Evolutionary conservation across 345 rosid species (phyloP).

Genomic region (Schrenkiella parvula): DNA sequence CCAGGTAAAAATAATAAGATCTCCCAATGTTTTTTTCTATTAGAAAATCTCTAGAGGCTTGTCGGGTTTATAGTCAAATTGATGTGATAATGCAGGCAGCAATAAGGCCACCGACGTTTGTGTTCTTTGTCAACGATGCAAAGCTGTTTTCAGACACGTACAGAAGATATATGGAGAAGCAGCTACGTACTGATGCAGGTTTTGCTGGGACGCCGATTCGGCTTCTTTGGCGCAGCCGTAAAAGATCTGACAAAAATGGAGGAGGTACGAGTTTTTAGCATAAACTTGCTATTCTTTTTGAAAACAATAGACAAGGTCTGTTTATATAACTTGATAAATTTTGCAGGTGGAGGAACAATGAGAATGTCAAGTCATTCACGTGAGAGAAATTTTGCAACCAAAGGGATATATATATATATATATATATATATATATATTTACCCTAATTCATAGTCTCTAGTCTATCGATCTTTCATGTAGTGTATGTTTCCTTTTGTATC

Average conservation of each 20-base stretch:
- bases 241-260: slow-evolving; percentile 57
- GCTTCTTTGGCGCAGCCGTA: slow-evolving; percentile 92
- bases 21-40: neutral
- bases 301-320: neutral
- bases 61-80: neutral
- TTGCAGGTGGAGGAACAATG: slow-evolving; percentile 34
- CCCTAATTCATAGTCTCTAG: neutral
- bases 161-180: slow-evolving; percentile 93
- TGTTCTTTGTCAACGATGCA: slow-evolving; percentile 89
- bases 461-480: neutral
- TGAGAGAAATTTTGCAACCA: slow-evolving; percentile 29
- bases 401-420: neutral
- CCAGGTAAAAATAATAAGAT: slow-evolving; percentile 45
- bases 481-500: neutral
- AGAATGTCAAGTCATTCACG: slow-evolving; percentile 30
- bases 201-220: slow-evolving; percentile 86
- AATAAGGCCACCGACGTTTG: slow-evolving; percentile 93
- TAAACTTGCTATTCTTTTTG: neutral
- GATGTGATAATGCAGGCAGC: slow-evolving; percentile 66
- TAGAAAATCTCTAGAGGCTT: neutral
- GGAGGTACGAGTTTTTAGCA: slow-evolving; percentile 29
- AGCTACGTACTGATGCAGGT: slow-evolving; percentile 80
- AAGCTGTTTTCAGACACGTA: slow-evolving; percentile 88
- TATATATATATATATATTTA: neutral
- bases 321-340: neutral